Evolutionary conservation across 2,329 filamentous ascomycete species (phyloP).

Genomic region (Sarocladium strictum): DNA sequence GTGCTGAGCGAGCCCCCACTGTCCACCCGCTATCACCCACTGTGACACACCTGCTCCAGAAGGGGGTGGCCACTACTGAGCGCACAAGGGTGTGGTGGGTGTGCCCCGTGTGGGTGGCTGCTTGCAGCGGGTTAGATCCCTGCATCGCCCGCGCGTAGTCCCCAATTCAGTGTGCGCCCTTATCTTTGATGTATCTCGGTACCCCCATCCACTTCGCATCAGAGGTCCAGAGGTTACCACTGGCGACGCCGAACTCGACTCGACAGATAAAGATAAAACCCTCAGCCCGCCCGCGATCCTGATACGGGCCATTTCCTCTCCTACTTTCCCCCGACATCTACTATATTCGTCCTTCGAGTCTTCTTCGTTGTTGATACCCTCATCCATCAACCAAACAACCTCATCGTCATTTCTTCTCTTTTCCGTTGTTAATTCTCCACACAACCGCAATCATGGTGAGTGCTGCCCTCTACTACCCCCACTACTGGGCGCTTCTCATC

Average conservation of each 20-base stretch:
- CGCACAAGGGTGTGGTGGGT: too few species aligned
- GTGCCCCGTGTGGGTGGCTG: neutral
- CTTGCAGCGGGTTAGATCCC: slow-evolving; percentile 4
- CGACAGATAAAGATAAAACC: slow-evolving; percentile 10
- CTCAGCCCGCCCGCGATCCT: slow-evolving; percentile 7
- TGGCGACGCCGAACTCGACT: slow-evolving; percentile 8
- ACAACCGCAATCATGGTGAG: slow-evolving; percentile 13
- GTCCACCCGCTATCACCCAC: neutral
- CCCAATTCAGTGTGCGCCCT: neutral
- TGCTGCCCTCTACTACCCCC: neutral
- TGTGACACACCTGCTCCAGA: neutral
- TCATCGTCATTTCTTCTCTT: neutral
- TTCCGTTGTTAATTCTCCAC: neutral
- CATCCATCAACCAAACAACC: neutral
- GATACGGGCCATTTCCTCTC: neutral
- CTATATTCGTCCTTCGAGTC: neutral
- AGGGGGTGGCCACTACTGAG: neutral
- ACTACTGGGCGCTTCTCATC: neutral
- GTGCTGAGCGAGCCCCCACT: slow-evolving; percentile 1
- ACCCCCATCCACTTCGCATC: slow-evolving; percentile 3
- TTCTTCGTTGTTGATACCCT: slow-evolving; percentile 1
- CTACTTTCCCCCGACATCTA: neutral
- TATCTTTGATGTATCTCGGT: slow-evolving; percentile 9
- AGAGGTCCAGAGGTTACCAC: slow-evolving; percentile 4
- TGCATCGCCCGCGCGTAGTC: neutral